phyloP scores from a whole-genome alignment of 192 early-diverging fungal species.

The Coemansia sp. region DNA sequence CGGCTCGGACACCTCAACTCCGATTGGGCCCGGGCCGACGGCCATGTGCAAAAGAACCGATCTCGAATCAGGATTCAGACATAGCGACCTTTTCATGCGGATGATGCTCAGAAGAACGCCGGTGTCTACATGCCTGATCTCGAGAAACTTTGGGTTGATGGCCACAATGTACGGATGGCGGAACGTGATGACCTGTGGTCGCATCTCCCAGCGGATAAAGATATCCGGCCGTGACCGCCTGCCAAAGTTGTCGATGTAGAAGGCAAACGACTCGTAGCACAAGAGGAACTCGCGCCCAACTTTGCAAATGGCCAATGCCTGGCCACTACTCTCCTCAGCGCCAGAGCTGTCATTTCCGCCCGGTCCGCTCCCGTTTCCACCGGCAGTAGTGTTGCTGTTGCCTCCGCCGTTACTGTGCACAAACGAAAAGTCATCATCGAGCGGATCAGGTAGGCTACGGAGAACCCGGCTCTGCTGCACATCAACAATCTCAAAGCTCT shows the following conservation, averaged over 20 bases:
- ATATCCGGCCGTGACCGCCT: conserved; percentile 68
- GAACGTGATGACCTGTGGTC: conserved; percentile 75
- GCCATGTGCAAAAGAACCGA: conserved; percentile 41
- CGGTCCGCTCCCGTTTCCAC: conserved; percentile 15
- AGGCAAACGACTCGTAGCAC: conserved; percentile 92
- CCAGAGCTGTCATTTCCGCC: neutral
- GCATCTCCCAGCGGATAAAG: conserved; percentile 86
- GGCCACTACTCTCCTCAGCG: conserved; percentile 14
- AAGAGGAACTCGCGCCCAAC: conserved; percentile 75
- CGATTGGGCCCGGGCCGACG: conserved; percentile 32
- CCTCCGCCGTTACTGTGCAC: conserved; percentile 14
- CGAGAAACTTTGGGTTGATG: conserved; percentile 86
- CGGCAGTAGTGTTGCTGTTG: neutral
- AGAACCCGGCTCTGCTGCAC: conserved; percentile 39
- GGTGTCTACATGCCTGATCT: conserved; percentile 80
- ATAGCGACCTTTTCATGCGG: conserved; percentile 30
- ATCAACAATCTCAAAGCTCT: conserved; percentile 96
- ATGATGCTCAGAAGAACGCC: conserved; percentile 61
- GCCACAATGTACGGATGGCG: conserved; percentile 85
- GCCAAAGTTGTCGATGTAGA: conserved; percentile 90
- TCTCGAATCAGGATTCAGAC: conserved; percentile 49
- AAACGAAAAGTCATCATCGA: conserved; percentile 57
- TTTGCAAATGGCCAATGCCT: conserved; percentile 45
- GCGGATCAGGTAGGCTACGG: conserved; percentile 39
- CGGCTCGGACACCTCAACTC: conserved; percentile 2